Evolutionary conservation across 352 stramenopile genomes (phyloP).

Genomic region (Phytophthora citrophthora): DNA sequence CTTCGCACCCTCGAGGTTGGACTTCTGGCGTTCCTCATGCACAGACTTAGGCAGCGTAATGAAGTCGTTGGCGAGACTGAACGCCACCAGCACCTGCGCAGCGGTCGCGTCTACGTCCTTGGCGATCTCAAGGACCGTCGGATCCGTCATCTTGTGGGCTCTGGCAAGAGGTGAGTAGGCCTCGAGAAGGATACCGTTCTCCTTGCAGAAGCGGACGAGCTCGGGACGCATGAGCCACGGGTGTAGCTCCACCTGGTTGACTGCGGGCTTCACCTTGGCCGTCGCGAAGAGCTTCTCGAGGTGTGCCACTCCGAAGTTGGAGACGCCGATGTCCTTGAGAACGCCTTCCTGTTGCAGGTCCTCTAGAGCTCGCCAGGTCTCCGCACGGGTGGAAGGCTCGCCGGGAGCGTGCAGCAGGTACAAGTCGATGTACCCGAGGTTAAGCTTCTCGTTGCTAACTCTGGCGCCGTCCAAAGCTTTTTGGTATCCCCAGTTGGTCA

Average conservation of each 20-base stretch:
- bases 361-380: no score
- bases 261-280: conserved; percentile 38
- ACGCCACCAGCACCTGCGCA: conserved; percentile 64
- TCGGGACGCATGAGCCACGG: conserved; percentile 71
- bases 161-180: conserved; percentile 63
- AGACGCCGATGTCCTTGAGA: conserved; percentile 59
- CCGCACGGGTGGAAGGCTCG: conserved; percentile 14
- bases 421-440: conserved; percentile 32
- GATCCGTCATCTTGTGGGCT: conserved; percentile 41
- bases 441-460: conserved; percentile 59
- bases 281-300: conserved; percentile 14
- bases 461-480: conserved; percentile 42
- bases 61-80: conserved; percentile 59
- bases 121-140: conserved; percentile 27
- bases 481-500: conserved; percentile 68
- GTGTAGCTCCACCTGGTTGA: conserved; percentile 87
- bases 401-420: conserved; percentile 80
- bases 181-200: conserved; percentile 48
- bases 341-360: conserved; percentile 8
- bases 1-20: conserved; percentile 40
- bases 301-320: neutral
- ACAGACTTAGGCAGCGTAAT: conserved; percentile 70
- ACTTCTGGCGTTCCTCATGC: conserved; percentile 41
- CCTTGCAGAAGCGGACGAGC: conserved; percentile 61
- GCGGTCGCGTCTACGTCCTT: conserved; percentile 25